phyloP scores from a whole-genome alignment of 2,329 filamentous ascomycete species.

The Aspergillus sp. region DNA sequence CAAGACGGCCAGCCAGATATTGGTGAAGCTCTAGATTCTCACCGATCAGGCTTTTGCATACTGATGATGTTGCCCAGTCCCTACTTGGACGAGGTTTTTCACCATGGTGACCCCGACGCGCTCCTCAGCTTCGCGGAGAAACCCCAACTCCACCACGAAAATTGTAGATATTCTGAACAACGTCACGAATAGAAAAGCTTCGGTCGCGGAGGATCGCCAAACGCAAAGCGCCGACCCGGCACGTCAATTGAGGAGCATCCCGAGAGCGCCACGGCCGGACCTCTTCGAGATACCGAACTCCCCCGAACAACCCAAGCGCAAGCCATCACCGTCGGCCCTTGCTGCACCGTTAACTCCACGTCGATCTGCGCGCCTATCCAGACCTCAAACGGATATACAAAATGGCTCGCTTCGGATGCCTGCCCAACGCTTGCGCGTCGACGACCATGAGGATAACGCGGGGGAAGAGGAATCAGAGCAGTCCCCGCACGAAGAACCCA shows the following conservation, averaged over 20 bases:
- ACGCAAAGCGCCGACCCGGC: conserved; percentile 7
- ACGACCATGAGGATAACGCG: neutral
- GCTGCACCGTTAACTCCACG: conserved; percentile 10
- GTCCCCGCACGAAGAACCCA: neutral
- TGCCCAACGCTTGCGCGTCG: neutral
- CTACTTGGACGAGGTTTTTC: neutral
- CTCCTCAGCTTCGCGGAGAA: conserved; percentile 10
- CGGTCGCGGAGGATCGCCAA: neutral
- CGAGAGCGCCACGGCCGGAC: conserved; percentile 3
- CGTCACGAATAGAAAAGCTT: conserved; percentile 11
- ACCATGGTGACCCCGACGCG: conserved; percentile 14
- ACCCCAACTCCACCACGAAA: conserved; percentile 16
- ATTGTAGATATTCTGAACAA: conserved; percentile 24
- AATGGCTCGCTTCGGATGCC: neutral
- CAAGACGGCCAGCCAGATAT: neutral
- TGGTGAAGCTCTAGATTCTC: neutral
- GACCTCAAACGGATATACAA: neutral
- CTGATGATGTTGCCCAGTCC: neutral
- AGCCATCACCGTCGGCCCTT: neutral
- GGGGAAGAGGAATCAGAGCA: neutral
- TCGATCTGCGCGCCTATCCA: conserved; percentile 12
- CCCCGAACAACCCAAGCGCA: neutral
- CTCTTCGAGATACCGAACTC: conserved; percentile 13
- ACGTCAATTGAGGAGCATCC: neutral
- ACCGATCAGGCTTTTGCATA: neutral